Evolutionary conservation across 2,329 filamentous ascomycete genomes (phyloP).

Genomic region (Paracoccidioides brasiliensis): DNA sequence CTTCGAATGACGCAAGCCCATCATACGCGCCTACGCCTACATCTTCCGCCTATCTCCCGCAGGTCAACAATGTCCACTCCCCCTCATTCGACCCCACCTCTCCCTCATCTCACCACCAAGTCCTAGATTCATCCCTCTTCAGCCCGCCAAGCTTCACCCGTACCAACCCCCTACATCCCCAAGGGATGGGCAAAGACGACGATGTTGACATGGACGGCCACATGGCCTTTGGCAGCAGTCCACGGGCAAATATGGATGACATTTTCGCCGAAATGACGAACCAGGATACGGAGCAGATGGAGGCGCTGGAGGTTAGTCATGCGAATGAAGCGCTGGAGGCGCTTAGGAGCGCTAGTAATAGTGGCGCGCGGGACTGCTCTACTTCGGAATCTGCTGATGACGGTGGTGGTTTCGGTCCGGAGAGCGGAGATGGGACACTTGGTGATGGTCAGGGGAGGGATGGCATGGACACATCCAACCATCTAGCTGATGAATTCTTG

Average conservation of each 20-base stretch:
- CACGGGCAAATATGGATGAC: constrained; percentile 30
- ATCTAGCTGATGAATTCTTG: constrained; percentile 17
- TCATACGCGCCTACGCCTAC: constrained; percentile 23
- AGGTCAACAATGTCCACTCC: constrained; percentile 20
- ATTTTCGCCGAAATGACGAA: constrained; percentile 37
- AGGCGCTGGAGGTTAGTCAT: constrained; percentile 32
- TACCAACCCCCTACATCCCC: constrained; percentile 15
- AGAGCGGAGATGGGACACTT: not conserved
- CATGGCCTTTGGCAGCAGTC: constrained; percentile 25
- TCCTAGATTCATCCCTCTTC: constrained; percentile 29
- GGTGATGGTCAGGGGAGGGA: constrained; percentile 12
- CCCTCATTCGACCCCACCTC: constrained; percentile 29
- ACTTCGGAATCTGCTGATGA: constrained; percentile 8
- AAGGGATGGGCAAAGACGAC: constrained; percentile 17
- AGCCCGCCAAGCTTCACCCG: constrained; percentile 29
- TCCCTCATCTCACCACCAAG: constrained; percentile 24
- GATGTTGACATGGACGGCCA: constrained; percentile 21
- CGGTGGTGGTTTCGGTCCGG: constrained; percentile 2
- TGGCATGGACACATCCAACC: constrained; percentile 13
- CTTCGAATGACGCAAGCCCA: constrained; percentile 24
- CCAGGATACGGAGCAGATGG: constrained; percentile 26
- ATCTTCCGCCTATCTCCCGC: constrained; percentile 26
- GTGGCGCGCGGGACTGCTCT: constrained; percentile 21
- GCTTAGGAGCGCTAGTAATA: constrained; percentile 26
- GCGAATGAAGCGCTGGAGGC: constrained; percentile 35